These are phyloP conservation scores for Fusarium fujikuroi DNA, from an alignment of 2,329 filamentous ascomycete species.

Conservation along the genomic window DNA sequence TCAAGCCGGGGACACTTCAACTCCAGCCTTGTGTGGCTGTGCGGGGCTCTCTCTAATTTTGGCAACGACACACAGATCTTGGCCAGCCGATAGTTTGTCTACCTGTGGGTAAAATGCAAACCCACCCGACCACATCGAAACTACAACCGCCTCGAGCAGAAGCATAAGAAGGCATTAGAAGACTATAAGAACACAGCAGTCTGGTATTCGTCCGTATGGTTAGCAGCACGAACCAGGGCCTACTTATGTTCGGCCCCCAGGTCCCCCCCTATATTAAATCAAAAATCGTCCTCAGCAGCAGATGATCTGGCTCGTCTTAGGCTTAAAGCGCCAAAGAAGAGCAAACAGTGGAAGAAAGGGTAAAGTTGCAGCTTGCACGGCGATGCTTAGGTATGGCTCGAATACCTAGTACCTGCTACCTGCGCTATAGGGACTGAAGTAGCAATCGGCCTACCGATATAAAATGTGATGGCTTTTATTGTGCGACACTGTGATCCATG, in stretches of 20 bases:
- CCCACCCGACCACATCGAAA: conserved; percentile 5
- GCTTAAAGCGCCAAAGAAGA: conserved; percentile 2
- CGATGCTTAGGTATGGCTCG: background rate
- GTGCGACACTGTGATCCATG: conserved; percentile 19
- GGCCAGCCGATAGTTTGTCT: conserved; percentile 1
- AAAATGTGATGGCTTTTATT: conserved; percentile 21
- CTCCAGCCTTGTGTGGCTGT: conserved; percentile 33
- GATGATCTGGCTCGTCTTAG: background rate
- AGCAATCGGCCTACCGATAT: conserved; percentile 1
- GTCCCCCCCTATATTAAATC: background rate
- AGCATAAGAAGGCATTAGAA: background rate
- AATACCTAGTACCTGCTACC: background rate
- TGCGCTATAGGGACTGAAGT: background rate
- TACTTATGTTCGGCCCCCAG: background rate
- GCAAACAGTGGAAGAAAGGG: conserved; percentile 13
- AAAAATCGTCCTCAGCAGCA: background rate
- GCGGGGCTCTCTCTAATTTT: background rate
- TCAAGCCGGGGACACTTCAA: background rate
- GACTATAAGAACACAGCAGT: background rate
- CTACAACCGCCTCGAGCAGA: background rate
- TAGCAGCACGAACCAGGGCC: background rate
- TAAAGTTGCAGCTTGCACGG: conserved; percentile 17
- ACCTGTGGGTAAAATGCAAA: background rate
- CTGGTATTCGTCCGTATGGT: background rate
- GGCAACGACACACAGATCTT: conserved; percentile 8